Evolutionary conservation across 2,329 filamentous ascomycete species (phyloP).

Genomic region (Thielaviopsis cerberus): DNA sequence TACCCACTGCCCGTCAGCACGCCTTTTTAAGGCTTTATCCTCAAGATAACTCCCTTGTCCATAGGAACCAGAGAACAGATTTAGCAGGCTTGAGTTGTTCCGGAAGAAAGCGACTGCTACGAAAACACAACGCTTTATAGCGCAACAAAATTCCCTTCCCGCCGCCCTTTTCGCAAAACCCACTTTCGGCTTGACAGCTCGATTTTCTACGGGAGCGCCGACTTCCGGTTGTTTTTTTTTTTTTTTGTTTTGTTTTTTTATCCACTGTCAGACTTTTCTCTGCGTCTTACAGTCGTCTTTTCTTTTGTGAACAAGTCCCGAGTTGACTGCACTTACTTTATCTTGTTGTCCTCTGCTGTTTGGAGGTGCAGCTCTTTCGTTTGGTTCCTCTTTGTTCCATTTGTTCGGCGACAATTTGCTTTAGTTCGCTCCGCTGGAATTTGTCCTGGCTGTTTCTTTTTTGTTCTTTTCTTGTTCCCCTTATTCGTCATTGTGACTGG

Average conservation of each 20-base stretch:
- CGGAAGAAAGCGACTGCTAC: neutral
- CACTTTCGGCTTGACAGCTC: neutral
- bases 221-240: neutral
- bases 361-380: neutral
- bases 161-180: neutral
- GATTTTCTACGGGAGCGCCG: neutral
- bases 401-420: neutral
- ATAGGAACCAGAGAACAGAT: neutral
- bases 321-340: neutral
- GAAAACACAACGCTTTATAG: neutral
- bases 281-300: no score
- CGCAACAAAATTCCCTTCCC: neutral
- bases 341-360: neutral
- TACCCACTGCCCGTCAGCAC: neutral
- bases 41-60: no score
- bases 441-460: neutral
- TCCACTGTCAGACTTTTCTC: no score
- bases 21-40: neutral
- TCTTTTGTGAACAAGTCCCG: neutral
- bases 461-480: neutral
- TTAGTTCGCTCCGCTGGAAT: neutral
- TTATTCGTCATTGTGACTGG: no score
- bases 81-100: neutral
- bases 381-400: neutral
- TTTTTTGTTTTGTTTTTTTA: neutral